Conservation (phyloP, 1,139 yeast genomes). For the Nadsonia starkeyi-henricii region DNA sequence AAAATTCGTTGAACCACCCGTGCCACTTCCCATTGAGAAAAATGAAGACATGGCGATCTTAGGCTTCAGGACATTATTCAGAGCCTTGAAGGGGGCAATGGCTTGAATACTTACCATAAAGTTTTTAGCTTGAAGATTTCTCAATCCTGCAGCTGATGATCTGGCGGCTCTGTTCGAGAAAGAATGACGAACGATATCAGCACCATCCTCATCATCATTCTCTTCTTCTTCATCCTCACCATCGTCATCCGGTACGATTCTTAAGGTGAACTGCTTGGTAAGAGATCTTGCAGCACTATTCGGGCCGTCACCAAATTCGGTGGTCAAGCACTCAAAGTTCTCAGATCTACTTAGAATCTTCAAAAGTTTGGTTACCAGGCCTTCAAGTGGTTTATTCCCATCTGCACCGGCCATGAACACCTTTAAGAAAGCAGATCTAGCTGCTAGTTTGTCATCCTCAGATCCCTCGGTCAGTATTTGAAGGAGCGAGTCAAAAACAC, state of each 20-base stretch:
- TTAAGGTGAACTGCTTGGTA: conserved; percentile 12
- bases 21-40: conserved; percentile 6
- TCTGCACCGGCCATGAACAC: not conserved
- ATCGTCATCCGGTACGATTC: conserved; percentile 6
- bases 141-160: not conserved
- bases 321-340: not conserved
- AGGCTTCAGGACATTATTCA: conserved; percentile 39
- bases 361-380: not conserved
- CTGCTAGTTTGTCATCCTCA: not conserved
- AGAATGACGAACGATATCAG: no score
- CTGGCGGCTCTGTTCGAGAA: not conserved
- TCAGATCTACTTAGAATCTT: not conserved
- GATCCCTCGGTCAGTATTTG: not conserved
- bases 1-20: conserved; percentile 3
- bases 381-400: not conserved
- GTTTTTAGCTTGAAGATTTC: conserved; percentile 3
- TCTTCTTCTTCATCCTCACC: conserved; percentile 19
- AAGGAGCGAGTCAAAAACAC: not conserved
- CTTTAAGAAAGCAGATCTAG: not conserved
- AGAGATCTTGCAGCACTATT: not conserved
- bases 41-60: conserved; percentile 13
- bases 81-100: conserved; percentile 66
- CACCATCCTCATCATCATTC: conserved; percentile 1
- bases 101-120: conserved; percentile 60
- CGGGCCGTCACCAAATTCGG: not conserved